A percentile compares a stretch with the other conserved stretches of the same genome.
Conservation (phyloP, 2,329 filamentous ascomycete species). For the Pseudogymnoascus sp. region DNA sequence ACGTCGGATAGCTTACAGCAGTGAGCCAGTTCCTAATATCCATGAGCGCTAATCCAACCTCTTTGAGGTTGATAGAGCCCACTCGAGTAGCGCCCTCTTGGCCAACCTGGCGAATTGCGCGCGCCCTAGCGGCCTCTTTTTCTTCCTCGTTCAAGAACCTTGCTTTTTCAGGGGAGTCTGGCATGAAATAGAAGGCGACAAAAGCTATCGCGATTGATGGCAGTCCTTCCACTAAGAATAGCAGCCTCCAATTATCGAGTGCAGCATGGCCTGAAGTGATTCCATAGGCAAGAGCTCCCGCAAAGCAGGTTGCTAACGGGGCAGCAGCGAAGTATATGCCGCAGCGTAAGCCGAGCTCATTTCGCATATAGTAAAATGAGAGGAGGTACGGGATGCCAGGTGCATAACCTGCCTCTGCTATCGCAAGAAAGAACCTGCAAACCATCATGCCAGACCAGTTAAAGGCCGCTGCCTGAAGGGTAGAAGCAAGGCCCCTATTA, state of each 20-base stretch:
- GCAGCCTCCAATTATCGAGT: constrained; percentile 56
- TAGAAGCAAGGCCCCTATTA: constrained; percentile 23
- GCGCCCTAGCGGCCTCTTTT: constrained; percentile 44
- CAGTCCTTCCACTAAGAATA: constrained; percentile 61
- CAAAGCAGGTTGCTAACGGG: constrained; percentile 63
- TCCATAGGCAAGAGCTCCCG: constrained; percentile 60
- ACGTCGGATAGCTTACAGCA: constrained; percentile 30
- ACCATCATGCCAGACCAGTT: constrained; percentile 35
- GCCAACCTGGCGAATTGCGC: constrained; percentile 49
- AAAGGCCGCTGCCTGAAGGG: constrained; percentile 31
- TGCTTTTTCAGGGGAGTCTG: constrained; percentile 47
- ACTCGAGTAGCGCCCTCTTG: constrained; percentile 43
- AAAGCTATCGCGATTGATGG: constrained; percentile 51
- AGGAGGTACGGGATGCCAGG: constrained; percentile 40
- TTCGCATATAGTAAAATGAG: constrained; percentile 42
- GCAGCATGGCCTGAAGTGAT: constrained; percentile 57
- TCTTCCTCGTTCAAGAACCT: constrained; percentile 42
- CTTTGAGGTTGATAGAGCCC: constrained; percentile 39
- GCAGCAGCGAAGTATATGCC: constrained; percentile 63
- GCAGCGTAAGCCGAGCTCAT: constrained; percentile 63
- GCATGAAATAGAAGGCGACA: constrained; percentile 49
- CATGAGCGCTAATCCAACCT: constrained; percentile 42
- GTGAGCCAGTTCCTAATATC: constrained; percentile 46
- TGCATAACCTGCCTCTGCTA: constrained; percentile 39
- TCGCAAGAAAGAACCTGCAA: constrained; percentile 38